Evolutionary conservation across 2,329 filamentous ascomycete species (phyloP), one percentile per base, ranked within the genome.

Genomic region (Magnaporthiopsis rhizophila): DNA sequence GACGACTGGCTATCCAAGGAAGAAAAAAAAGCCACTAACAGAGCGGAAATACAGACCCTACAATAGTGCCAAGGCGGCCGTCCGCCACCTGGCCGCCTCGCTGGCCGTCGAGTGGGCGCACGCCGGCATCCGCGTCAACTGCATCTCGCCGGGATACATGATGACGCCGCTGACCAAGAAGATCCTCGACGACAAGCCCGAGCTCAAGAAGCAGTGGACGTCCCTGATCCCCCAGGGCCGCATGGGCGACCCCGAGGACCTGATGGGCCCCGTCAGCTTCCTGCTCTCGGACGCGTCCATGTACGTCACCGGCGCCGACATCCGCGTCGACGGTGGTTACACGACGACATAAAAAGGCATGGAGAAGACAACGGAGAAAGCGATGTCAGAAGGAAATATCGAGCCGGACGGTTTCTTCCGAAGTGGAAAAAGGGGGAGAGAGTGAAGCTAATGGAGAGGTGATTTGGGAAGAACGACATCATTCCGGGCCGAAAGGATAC

Each of bases 111-210:
- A 98, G 77, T 98, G 95, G 94, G 92, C 94, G 0, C 83, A 88
- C 69, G 86, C 89, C 53, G 89, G 89, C 69, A 97, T 98, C 73
- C 86, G 94, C 50, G 94, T 98, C 69, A 98, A 98, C 80, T 95
- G 91, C 77, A 95, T 98, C 74, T 92, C 89, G 36, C 94, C 94
- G 0, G 94, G 95, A 59, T 98, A 98, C 78, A 98, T 98, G 94
- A 80, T 97, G 69, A 97, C 94, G 21, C 90, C 92, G 65, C 79
- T 97, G 90, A 50, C 63, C 21, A 61, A 92, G 79, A 96, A 96
- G 81, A 97, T 98, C 70, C 85, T 98, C 32, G 90, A 95, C 68
- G 92, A 97, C 66, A 96, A 96, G 76, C 92, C 93, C 26, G 91
- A 95, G 64, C 86, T 98, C 56, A 90, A 92, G 76, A 83, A 88